Base-by-base conservation (phyloP, 2,329 filamentous ascomycete genomes). In the Beauveria sp. region DNA sequence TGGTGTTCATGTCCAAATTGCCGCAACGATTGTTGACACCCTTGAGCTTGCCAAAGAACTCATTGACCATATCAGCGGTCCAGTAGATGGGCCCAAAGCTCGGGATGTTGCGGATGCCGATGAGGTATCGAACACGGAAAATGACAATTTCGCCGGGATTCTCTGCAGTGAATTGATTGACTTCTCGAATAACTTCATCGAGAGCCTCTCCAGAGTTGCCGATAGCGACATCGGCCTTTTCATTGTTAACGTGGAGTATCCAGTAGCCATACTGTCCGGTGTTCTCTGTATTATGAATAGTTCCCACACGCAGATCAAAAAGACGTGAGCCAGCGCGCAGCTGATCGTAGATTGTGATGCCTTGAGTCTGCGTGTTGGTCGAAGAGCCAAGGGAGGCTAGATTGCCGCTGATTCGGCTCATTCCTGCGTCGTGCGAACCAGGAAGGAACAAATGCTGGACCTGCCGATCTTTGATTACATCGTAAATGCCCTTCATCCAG, bases 361-460 rank as follows among this genome's bases (percentile, higher is more conserved):
- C 74, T 56, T 82, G 79, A 0, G 76, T 78, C 61, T 78, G 73
- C 0, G 75, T 79, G 61, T 80, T 80, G 12, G 67, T 63, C n/a
- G 68, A 67, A 20, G 68, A 68, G 3, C 74, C 77, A 12, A 76
- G 69, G 41, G 72, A 69, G 1, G 46, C 41, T 5, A 77, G 76
- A 16, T 67, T 64, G 52, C 65, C 60, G 16, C 68, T 74, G 63
- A 78, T 77, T 1, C 63, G 70, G 26, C 71, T 75, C 77, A 82
- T 81, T n/a, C 78, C 79, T 0, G 77, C 71, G 61, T 81, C 77
- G 62, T 82, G 78, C 3, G 76, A 74, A 9, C 78, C 79, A 0
- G 79, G 79, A 71, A 82, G 76, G 54, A 76, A 72, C 20, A 81
- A 70, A 34, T 80, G 73, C 56, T 75, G 75, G 0, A 81, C 66